phyloP scores from a whole-genome alignment of 2,329 filamentous ascomycete species.

The Penicillium hordei region DNA sequence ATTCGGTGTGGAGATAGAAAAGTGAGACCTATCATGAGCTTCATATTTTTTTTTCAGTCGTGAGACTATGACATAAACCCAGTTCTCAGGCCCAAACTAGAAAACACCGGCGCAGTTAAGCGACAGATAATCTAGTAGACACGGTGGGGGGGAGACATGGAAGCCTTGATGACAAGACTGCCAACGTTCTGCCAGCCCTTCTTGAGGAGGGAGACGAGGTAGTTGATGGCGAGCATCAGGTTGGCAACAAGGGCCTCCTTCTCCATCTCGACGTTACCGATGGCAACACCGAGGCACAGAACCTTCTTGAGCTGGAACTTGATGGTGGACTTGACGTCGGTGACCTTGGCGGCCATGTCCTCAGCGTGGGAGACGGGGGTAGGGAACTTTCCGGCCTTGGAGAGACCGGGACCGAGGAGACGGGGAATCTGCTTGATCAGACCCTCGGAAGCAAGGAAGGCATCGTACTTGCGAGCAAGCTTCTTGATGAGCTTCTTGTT shows the following conservation, averaged over 20 bases:
- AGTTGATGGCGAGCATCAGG: conserved; percentile 99
- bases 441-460: conserved; percentile 94
- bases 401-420: conserved; percentile 98
- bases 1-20: conserved; percentile 1
- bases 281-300: conserved; percentile 98
- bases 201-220: conserved; percentile 98
- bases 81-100: conserved; percentile 25
- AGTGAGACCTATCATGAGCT: conserved; percentile 33
- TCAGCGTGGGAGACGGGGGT: conserved; percentile 96
- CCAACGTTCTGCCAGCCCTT: conserved; percentile 99
- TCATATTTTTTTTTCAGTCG: conserved; percentile 34
- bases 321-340: conserved; percentile 99
- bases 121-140: conserved; percentile 71
- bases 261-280: conserved; percentile 97
- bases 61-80: conserved; percentile 34
- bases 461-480: conserved; percentile 99
- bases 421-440: conserved; percentile 99
- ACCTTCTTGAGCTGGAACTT: conserved; percentile 99
- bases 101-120: conserved; percentile 29
- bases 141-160: conserved; percentile 98
- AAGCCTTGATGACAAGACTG: conserved; percentile 99
- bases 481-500: conserved; percentile 99
- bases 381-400: conserved; percentile 99
- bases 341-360: conserved; percentile 92
- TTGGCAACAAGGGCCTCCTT: conserved; percentile 95